Evolutionary conservation across 2,329 filamentous ascomycete species (phyloP), one percentile per base, ranked within the genome.

Genomic region (Stemphylium lycopersici): DNA sequence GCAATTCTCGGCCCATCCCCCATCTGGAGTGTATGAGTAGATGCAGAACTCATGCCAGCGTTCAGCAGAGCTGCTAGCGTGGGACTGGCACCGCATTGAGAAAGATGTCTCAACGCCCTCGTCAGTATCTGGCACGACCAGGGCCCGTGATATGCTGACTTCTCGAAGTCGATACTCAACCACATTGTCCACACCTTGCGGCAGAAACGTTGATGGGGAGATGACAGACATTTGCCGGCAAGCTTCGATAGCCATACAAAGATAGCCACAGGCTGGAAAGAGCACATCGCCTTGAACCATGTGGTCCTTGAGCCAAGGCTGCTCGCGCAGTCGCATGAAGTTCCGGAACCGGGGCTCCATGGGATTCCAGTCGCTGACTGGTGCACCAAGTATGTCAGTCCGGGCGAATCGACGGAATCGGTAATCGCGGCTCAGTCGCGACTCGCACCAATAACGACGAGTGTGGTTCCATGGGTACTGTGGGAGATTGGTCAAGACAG

Each of bases 401-500:
- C 53, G 52, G 15, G 50, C 38, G 40, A 53, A 55, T 8, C 42
- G 43, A 7, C 61, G 62, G 43, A 67, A 55, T 11, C 66, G 56
- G 32, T 61, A 56, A 8, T 58, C 55, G 12, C 55, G 54, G 34
- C 58, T 66, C 8, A 64, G 40, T 2, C 62, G 50, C 3, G 62
- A 52, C 40, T 71, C 67, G 32, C 51, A 50, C 69, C 69, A 75
- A 55, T 68, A 71, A 11, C 55, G 49, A 6, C 55, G 60, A 3
- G 62, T 53, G 49, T 75, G 72, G 48, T 75, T 70, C 67, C 70
- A 77, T 0, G 63, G 55, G 37, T 76, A 77, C 3, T 56, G 56
- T 3, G 74, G 73, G 1, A 76, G 66, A 20, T 68, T 58, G 1
- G 53, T 60, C 10, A 52, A 52, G 3, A 53, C 46, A 3, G 51